Percentiles rank a stretch among this genome's conserved stretches.
phyloP scores from a whole-genome alignment of 345 rosid species.

The Eucalyptus rudis region DNA sequence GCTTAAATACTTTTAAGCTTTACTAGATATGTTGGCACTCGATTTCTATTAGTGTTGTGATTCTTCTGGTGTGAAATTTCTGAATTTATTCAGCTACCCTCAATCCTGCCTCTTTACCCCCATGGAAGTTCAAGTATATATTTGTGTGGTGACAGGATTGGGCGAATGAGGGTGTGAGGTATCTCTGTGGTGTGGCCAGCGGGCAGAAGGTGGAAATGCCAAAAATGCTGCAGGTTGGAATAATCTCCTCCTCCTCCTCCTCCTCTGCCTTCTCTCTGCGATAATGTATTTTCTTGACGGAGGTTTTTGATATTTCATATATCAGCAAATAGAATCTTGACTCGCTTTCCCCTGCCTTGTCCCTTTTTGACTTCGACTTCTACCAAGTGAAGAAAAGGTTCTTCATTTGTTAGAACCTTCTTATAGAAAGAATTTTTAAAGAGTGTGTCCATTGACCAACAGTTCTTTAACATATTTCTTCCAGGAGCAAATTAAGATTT shows the following conservation, averaged over 20 bases:
- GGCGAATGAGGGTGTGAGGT: slow-evolving; percentile 3
- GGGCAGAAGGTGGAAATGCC: slow-evolving; percentile 8
- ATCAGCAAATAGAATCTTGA: background rate
- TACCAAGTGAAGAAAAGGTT: background rate
- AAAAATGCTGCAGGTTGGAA: background rate
- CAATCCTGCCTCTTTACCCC: background rate
- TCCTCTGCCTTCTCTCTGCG: background rate
- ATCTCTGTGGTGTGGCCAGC: background rate
- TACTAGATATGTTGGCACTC: background rate
- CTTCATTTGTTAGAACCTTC: background rate
- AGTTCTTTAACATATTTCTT: background rate
- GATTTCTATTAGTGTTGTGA: background rate
- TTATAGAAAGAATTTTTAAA: background rate
- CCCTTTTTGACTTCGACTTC: background rate
- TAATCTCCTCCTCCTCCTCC: background rate
- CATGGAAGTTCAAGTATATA: background rate
- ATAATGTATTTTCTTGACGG: background rate
- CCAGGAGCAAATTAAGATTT: slow-evolving; percentile 59
- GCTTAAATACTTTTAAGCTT: background rate
- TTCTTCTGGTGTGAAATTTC: background rate
- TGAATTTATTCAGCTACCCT: background rate
- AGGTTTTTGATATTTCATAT: background rate
- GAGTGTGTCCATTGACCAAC: background rate
- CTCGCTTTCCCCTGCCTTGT: background rate
- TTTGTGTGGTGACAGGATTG: background rate